Evolutionary conservation across 2,329 filamentous ascomycete species (phyloP), one percentile per base, ranked within the genome.

Genomic region (Coniochaeta prunicola): DNA sequence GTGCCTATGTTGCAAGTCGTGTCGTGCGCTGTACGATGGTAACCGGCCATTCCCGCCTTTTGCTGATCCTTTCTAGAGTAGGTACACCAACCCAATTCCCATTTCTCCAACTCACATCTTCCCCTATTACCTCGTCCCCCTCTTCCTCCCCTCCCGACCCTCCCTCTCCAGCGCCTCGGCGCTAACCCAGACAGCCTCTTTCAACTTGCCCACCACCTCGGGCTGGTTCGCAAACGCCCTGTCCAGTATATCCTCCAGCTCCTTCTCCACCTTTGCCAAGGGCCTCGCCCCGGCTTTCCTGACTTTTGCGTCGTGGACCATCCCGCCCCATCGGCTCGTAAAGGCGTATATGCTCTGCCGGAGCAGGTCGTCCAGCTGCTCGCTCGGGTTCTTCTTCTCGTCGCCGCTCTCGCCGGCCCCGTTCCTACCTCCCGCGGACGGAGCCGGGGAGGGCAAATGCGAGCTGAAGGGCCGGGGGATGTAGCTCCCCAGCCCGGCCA

Each of bases 341-440:
- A 88, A 87, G 1, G 77, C 79, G 42, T 82, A 84, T 58, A 88
- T 88, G 55, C 80, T 82, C 68, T 85, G 81, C 57, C 85, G 75
- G 28, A 88, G 71, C 60, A 86, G 70, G 64, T 85, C 84, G 62
- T 88, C 85, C 58, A 88, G 70, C 68, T 86, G 84, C 70, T 87
- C 85, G 62, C 81, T 82, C 65, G 85, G 85, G 64, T 87, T 84
- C 59, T 86, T 71, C 6, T 58, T 75, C 59, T 45, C 58, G 3
- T 12, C 45, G 6, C 57, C 75, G 2, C 17, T n/a, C 15, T 33
- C 7, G 7, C 26, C 36, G n/a, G n/a, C 65, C 4, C 54, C 61
- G 38, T 59, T 64, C 3, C 59, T 60, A 4, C 55, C 48, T 1
- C 62, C 50, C 1, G 62, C 65, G 8, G 62, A 63, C n/a, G 53